Percentiles rank a stretch among this genome's conserved stretches.
phyloP scores from a whole-genome alignment of 768 basidiomycete genomes.

The Suillus fuscotomentosus region DNA sequence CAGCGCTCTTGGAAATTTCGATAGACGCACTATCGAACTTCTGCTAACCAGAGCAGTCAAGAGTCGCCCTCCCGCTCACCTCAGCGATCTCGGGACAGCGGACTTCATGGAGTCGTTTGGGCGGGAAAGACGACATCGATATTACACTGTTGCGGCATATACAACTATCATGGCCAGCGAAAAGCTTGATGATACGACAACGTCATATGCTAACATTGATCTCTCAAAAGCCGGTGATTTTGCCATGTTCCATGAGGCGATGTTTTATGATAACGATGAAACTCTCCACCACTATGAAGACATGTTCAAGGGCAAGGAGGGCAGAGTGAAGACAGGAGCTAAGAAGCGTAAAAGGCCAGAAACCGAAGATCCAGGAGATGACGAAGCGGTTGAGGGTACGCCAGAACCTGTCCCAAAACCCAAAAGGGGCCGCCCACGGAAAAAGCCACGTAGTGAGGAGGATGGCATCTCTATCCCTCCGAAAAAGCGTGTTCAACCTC shows the following conservation, averaged over 20 bases:
- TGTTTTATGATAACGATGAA: conserved; percentile 54
- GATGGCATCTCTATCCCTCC: conserved; percentile 17
- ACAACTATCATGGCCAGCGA: conserved; percentile 60
- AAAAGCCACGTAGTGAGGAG: conserved; percentile 22
- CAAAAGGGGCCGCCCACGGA: conserved; percentile 55
- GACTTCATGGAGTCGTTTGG: conserved; percentile 80
- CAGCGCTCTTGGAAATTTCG: conserved; percentile 61
- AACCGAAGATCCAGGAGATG: conserved; percentile 25
- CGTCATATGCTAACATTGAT: conserved; percentile 46
- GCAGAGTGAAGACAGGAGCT: conserved; percentile 5
- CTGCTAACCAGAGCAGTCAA: conserved; percentile 68
- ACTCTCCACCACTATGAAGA: conserved; percentile 50
- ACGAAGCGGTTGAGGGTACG: conserved; percentile 14
- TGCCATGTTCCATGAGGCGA: conserved; percentile 34
- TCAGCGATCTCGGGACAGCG: conserved; percentile 67
- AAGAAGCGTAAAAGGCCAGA: conserved; percentile 31
- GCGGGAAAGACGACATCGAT: conserved; percentile 83
- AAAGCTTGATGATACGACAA: conserved; percentile 53
- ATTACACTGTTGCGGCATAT: conserved; percentile 76
- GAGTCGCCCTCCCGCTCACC: conserved; percentile 63
- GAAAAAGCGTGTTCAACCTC: conserved; percentile 38
- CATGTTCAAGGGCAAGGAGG: conserved; percentile 37
- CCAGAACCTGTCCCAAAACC: conserved; percentile 19
- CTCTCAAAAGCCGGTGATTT: conserved; percentile 56
- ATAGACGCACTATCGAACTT: conserved; percentile 83